A percentile compares a stretch with the other conserved stretches of the same genome.
These are phyloP conservation scores for Linum lewisii DNA, from an alignment of 345 rosid genomes.

Conservation along the genomic window DNA sequence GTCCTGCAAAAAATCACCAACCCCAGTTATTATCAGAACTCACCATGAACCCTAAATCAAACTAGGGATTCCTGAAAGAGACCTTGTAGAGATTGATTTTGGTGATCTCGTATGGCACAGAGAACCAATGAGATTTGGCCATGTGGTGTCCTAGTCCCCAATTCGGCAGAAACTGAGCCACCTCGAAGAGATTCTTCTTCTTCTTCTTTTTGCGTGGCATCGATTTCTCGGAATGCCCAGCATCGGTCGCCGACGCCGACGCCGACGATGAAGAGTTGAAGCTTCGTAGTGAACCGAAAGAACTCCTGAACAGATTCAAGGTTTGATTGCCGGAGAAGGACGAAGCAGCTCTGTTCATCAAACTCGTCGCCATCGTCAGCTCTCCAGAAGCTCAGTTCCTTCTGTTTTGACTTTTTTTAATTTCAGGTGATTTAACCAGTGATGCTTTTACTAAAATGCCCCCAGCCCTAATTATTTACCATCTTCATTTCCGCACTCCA, in stretches of 20 bases:
- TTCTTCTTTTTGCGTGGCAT: slow-evolving; percentile 56
- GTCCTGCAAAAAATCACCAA: slow-evolving; percentile 37
- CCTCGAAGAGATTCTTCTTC: slow-evolving; percentile 95
- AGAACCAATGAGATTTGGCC: slow-evolving; percentile 91
- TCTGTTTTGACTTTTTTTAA: too few species aligned
- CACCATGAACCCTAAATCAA: too few species aligned
- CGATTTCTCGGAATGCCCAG: slow-evolving; percentile 27
- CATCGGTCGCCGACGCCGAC: not conserved
- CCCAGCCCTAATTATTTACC: too few species aligned
- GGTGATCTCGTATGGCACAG: slow-evolving; percentile 78
- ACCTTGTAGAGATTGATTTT: slow-evolving; percentile 95
- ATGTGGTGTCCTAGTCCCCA: slow-evolving; percentile 94
- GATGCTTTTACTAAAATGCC: too few species aligned
- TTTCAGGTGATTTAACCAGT: too few species aligned
- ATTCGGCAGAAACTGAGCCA: slow-evolving; percentile 80
- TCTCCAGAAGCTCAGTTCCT: too few species aligned
- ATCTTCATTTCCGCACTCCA: too few species aligned
- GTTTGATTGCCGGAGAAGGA: slow-evolving; percentile 20
- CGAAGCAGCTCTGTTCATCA: slow-evolving; percentile 26
- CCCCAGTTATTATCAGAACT: not conserved
- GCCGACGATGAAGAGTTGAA: slow-evolving; percentile 30
- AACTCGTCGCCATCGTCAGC: slow-evolving; percentile 26
- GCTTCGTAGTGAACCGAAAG: slow-evolving; percentile 36
- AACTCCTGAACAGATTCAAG: slow-evolving; percentile 26
- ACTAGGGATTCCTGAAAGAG: too few species aligned